A percentile compares a stretch with the other conserved stretches of the same genome.
phyloP scores from a whole-genome alignment of 2,329 filamentous ascomycete genomes.

The Exserohilum turcica region DNA sequence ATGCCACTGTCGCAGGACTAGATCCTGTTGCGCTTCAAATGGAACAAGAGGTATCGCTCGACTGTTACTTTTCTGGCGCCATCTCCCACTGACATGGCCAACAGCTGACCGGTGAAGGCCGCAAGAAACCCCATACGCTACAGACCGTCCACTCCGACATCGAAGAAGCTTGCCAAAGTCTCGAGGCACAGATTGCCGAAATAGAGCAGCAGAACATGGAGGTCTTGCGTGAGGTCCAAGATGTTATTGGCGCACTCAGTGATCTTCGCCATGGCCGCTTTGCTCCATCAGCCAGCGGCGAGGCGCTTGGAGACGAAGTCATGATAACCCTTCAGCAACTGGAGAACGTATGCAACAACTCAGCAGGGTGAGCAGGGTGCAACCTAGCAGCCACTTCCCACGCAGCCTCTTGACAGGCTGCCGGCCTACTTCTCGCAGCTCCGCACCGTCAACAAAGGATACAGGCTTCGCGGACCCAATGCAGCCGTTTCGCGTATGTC shows the following conservation, averaged over 20 bases:
- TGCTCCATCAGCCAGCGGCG: slow-evolving; percentile 55
- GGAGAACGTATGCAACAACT: slow-evolving; percentile 62
- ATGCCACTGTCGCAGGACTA: slow-evolving; percentile 55
- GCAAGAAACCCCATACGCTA: slow-evolving; percentile 63
- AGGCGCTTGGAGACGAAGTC: slow-evolving; percentile 68
- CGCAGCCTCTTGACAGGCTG: background rate
- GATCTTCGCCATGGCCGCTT: slow-evolving; percentile 82
- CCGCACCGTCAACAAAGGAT: background rate
- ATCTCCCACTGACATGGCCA: slow-evolving; percentile 12
- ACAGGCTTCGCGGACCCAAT: background rate
- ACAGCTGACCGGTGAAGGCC: slow-evolving; percentile 62
- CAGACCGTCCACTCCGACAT: slow-evolving; percentile 71
- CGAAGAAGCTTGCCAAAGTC: slow-evolving; percentile 65
- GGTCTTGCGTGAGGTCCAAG: slow-evolving; percentile 65
- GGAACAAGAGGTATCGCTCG: slow-evolving; percentile 50
- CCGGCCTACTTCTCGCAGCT: background rate
- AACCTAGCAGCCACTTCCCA: background rate
- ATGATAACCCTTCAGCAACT: slow-evolving; percentile 68
- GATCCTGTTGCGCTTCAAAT: slow-evolving; percentile 68
- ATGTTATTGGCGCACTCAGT: slow-evolving; percentile 74
- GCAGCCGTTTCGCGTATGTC: background rate
- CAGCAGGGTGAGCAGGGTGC: slow-evolving; percentile 24
- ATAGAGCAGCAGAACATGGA: slow-evolving; percentile 68
- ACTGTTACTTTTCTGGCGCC: background rate
- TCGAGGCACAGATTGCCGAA: slow-evolving; percentile 70